These are phyloP conservation scores for Melocanna baccifera DNA, from an alignment of 176 grass and related monocot species.

Conservation along the genomic window DNA sequence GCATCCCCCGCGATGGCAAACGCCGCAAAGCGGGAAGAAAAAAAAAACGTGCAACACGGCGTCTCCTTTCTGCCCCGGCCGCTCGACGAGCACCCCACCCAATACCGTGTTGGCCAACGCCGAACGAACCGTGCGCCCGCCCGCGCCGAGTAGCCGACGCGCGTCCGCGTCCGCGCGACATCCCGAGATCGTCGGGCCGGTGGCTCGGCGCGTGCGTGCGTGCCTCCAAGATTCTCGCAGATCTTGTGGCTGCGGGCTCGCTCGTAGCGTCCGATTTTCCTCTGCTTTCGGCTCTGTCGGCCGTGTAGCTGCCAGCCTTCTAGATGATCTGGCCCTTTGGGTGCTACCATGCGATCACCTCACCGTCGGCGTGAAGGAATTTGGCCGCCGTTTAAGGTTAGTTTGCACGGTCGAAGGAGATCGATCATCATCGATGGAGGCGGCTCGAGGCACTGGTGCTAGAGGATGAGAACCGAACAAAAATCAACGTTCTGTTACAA, in stretches of 20 bases:
- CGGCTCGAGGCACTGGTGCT: not conserved
- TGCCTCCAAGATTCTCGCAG: conserved; percentile 28
- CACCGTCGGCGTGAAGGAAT: not conserved
- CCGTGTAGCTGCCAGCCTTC: conserved; percentile 16
- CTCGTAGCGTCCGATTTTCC: not conserved
- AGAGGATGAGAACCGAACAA: not conserved
- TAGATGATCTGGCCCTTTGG: conserved; percentile 24
- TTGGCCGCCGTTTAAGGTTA: not conserved
- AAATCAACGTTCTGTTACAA: not conserved
- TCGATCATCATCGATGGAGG: not conserved
- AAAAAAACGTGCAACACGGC: conserved; percentile 41
- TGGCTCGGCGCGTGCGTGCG: not conserved
- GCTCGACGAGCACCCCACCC: not conserved
- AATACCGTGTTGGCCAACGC: conserved; percentile 10
- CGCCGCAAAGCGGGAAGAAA: not conserved
- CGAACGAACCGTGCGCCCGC: not conserved
- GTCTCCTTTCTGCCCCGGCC: not conserved
- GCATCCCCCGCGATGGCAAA: not conserved
- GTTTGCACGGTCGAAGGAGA: not conserved
- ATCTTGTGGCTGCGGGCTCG: conserved; percentile 15
- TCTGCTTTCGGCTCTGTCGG: conserved; percentile 36
- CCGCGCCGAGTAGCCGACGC: not conserved
- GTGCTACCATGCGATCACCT: not conserved
- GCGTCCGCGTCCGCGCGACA: not conserved
- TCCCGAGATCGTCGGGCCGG: not conserved